These are phyloP conservation scores for Aphanomyces astaci DNA, from an alignment of 352 stramenopile species.

Conservation along the genomic window DNA sequence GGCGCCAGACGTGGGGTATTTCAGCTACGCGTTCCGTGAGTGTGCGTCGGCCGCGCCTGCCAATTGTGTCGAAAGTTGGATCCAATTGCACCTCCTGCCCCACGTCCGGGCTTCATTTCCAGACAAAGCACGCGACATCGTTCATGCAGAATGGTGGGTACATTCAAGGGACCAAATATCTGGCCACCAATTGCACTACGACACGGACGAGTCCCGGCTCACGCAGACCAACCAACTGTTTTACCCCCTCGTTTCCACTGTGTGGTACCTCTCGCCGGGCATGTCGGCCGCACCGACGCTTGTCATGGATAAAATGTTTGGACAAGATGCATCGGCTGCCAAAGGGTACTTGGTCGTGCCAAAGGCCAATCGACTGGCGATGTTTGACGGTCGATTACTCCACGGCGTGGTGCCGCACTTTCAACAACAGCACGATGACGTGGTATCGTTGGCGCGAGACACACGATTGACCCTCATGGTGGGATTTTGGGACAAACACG, in stretches of 20 bases:
- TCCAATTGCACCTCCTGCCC: background rate
- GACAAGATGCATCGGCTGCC: background rate
- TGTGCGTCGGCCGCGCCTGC: background rate
- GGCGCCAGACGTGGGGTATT: background rate
- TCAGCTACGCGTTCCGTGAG: background rate
- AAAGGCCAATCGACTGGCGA: background rate
- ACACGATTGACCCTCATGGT: conserved; percentile 15
- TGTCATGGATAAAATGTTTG: conserved; percentile 8
- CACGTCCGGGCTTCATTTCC: background rate
- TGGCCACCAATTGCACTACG: conserved; percentile 13
- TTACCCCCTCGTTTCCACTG: conserved; percentile 10
- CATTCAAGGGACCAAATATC: conserved; percentile 12
- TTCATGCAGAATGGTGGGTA: conserved; percentile 6
- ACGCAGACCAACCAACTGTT: background rate
- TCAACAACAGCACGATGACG: background rate
- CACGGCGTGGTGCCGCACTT: conserved; percentile 9
- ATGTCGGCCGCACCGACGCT: background rate
- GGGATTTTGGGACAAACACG: conserved; percentile 8
- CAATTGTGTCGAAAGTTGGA: background rate
- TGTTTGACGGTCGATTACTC: conserved; percentile 15
- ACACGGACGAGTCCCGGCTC: conserved; percentile 1
- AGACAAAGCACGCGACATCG: background rate
- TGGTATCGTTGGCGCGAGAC: too few relatives aligned
- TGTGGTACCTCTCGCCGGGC: conserved; percentile 8
- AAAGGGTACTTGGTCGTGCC: conserved; percentile 8